Evolutionary conservation across 192 early-diverging fungal species (phyloP).

Genomic region (Lobosporangium transversale): DNA sequence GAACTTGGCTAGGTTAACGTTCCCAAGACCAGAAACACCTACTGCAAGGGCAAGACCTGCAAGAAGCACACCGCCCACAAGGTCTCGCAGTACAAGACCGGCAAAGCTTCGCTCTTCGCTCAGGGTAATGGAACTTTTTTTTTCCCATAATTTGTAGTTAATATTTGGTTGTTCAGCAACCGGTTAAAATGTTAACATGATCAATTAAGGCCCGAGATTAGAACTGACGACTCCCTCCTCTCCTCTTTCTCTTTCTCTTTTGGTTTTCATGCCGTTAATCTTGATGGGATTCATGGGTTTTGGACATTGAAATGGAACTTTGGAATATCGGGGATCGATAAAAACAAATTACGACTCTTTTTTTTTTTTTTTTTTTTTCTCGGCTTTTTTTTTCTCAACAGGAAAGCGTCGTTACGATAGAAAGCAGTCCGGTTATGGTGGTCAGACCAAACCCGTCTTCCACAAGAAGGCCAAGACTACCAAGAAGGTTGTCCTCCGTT

Average conservation of each 20-base stretch:
- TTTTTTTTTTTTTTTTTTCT: background rate
- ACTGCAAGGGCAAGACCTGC: slow-evolving; percentile 98
- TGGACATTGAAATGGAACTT: background rate
- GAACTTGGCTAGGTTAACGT: slow-evolving; percentile 97
- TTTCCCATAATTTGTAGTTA: too few relatives aligned
- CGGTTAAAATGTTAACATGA: too few relatives aligned
- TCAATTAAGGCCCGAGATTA: too few relatives aligned
- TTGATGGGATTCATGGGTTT: too few relatives aligned
- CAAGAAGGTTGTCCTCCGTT: slow-evolving; percentile 99
- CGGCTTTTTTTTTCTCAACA: slow-evolving; percentile 9
- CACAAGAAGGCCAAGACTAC: slow-evolving; percentile 99
- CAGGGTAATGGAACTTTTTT: slow-evolving; percentile 76
- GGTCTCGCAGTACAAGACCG: slow-evolving; percentile 99
- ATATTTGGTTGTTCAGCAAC: slow-evolving; percentile 7
- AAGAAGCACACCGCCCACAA: slow-evolving; percentile 99
- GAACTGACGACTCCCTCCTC: too few relatives aligned
- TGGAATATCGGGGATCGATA: background rate
- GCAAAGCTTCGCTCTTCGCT: slow-evolving; percentile 98
- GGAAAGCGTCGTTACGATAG: slow-evolving; percentile 95
- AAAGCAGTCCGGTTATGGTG: slow-evolving; percentile 99
- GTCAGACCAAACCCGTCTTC: slow-evolving; percentile 99
- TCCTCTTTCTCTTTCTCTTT: too few relatives aligned
- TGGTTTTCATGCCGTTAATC: too few relatives aligned
- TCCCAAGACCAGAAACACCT: slow-evolving; percentile 99
- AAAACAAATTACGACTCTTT: background rate